phyloP scores from a whole-genome alignment of 805 yeast genomes.

The Saccharomycopsis sp. region DNA sequence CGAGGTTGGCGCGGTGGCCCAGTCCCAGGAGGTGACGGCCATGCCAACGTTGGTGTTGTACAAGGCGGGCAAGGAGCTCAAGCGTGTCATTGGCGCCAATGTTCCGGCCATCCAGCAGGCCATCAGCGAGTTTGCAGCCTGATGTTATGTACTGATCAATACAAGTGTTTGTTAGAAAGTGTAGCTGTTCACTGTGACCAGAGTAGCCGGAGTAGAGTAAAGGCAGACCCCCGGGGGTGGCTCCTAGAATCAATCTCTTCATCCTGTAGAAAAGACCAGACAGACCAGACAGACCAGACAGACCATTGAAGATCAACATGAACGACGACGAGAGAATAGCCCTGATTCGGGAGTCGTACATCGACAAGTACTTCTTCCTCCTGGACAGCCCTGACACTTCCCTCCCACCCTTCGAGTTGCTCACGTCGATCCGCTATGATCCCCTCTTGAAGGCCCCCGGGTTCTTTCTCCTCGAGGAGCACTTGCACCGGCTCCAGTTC shows the following conservation, averaged over 20 bases:
- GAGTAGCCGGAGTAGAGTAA: too few relatives aligned
- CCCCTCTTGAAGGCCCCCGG: constrained; percentile 35
- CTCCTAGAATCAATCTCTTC: too few relatives aligned
- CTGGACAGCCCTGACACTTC: not conserved
- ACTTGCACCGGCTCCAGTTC: constrained; percentile 48
- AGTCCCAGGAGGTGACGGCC: constrained; percentile 48
- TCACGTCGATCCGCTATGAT: constrained; percentile 71
- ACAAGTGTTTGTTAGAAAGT: too few relatives aligned
- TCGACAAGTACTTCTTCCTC: constrained; percentile 7
- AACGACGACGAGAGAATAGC: too few relatives aligned
- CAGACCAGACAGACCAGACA: too few relatives aligned
- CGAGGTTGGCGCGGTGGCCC: constrained; percentile 66
- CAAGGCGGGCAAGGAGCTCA: constrained; percentile 74
- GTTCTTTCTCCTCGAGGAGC: constrained; percentile 60
- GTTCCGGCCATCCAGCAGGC: constrained; percentile 73
- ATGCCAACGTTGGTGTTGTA: constrained; percentile 67
- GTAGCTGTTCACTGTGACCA: too few relatives aligned
- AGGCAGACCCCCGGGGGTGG: too few relatives aligned
- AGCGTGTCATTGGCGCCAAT: constrained; percentile 84
- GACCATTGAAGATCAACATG: too few relatives aligned
- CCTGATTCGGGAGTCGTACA: not conserved
- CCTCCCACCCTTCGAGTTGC: constrained; percentile 38
- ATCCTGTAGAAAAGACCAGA: too few relatives aligned
- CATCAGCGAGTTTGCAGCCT: too few relatives aligned
- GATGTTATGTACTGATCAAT: too few relatives aligned